Base-by-base conservation (phyloP, 495 filamentous ascomycete species). In the Halenospora varia region DNA sequence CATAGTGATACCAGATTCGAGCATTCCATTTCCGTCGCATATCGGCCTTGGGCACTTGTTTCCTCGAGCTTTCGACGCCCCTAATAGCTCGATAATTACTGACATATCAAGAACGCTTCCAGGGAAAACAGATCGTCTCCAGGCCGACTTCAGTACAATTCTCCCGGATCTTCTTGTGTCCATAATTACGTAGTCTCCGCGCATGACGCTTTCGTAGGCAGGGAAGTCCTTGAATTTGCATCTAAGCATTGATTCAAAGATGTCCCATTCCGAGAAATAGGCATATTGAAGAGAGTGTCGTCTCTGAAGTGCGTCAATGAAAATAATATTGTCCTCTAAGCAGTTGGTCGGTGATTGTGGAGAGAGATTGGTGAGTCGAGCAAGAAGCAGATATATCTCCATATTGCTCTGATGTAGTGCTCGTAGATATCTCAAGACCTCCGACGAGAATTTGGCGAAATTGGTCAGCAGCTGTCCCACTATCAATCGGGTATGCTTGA, bases 241-340 rank as follows among this genome's bases (percentile, higher is more conserved):
- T 25, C 22, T 60, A 55, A 47, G 59, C 65, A 25, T 69, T 26
- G 39, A 52, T 50, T 20, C 60, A 49, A 54, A 64, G 61, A 66
- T 58, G 48, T 66, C 67, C 64, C 64, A 71, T 42, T 69, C 47
- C 11, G 52, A 53, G 44, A 71, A 69, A 17, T 25, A 66, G 42
- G 64, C 62, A 26, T 62, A 69, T 2, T 55, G 57, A 20, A 69
- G 41, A n/a, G 55, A 47, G 23, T 49, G 50, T 9, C 24, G 45
- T 25, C 59, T 42, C 2, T 65, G 62, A 11, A 71, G 52, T 9
- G 59, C 65, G 51, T 71, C 60, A 22, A 56, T 61, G 18, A 71
- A 66, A n/a, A 42, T 23, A 19, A 71, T 69, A 41, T 51, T 57
- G 19, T 55, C 18, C 17, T 53, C 19, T 15, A 2, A n/a, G n/a